These are phyloP conservation scores for Hortiboletus flavorubellus DNA, from an alignment of 768 basidiomycete species.

Conservation along the genomic window DNA sequence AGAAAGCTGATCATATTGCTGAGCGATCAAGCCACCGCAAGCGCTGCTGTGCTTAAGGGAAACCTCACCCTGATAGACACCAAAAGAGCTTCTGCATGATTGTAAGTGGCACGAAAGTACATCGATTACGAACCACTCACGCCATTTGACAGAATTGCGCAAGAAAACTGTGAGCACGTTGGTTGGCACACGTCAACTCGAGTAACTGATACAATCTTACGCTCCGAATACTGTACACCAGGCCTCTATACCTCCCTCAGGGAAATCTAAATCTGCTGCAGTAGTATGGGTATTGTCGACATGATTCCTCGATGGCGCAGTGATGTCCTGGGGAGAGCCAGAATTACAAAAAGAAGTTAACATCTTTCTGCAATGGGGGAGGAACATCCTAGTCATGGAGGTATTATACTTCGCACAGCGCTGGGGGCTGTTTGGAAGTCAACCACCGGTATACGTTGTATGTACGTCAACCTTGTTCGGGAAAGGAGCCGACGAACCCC, in stretches of 20 bases:
- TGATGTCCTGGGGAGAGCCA: neutral
- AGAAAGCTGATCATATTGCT: constrained; percentile 15
- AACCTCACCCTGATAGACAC: constrained; percentile 27
- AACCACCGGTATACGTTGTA: too few relatives aligned
- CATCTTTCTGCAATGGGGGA: neutral
- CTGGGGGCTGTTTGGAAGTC: too few relatives aligned
- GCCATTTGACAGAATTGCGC: constrained; percentile 26
- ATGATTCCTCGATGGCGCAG: neutral
- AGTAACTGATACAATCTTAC: constrained; percentile 9
- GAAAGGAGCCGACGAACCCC: too few relatives aligned
- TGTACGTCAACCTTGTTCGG: too few relatives aligned
- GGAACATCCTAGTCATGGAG: too few relatives aligned
- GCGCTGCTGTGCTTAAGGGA: neutral
- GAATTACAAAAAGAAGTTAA: too few relatives aligned
- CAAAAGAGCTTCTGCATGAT: constrained; percentile 16
- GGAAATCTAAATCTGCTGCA: neutral
- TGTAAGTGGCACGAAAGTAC: neutral
- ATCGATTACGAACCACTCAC: neutral
- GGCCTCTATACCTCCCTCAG: constrained; percentile 20
- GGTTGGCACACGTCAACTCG: neutral
- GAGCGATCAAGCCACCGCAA: neutral
- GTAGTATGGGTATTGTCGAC: neutral
- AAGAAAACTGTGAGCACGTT: constrained; percentile 19
- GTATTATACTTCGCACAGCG: too few relatives aligned
- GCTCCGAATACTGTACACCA: constrained; percentile 27